phyloP scores from a whole-genome alignment of 192 early-diverging fungal genomes.

The Neocallimastix lanati region DNA sequence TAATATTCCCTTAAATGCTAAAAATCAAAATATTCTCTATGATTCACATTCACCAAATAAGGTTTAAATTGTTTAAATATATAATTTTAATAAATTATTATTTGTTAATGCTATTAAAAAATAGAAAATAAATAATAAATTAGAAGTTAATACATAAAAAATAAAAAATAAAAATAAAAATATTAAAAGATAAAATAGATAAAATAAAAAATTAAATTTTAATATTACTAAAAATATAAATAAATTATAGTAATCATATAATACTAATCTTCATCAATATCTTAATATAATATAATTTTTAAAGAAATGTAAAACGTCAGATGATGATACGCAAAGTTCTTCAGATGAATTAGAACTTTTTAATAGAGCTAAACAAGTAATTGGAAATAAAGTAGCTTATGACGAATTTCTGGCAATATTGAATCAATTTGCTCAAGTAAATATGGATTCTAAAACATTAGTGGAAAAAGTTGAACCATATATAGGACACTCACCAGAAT shows the following conservation, averaged over 20 bases:
- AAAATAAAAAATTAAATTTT: too few species aligned
- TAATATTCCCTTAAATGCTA: neutral
- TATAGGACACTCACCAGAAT: slow-evolving; percentile 56
- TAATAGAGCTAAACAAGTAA: slow-evolving; percentile 69
- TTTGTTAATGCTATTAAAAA: too few species aligned
- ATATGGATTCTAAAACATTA: slow-evolving; percentile 67
- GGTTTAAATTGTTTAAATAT: neutral
- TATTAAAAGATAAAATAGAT: too few species aligned
- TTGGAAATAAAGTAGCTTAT: slow-evolving; percentile 72
- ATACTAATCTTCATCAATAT: too few species aligned
- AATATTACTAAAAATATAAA: too few species aligned
- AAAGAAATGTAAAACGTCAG: slow-evolving; percentile 9
- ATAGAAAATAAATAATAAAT: too few species aligned
- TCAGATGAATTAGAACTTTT: slow-evolving; percentile 84
- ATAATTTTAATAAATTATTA: too few species aligned
- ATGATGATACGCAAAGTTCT: slow-evolving; percentile 5
- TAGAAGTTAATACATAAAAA: too few species aligned
- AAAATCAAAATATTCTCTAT: neutral
- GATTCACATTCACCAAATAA: neutral
- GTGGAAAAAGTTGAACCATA: slow-evolving; percentile 74
- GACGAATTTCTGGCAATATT: slow-evolving; percentile 91
- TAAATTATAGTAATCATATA: too few species aligned
- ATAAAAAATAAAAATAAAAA: too few species aligned
- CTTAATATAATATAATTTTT: too few species aligned
- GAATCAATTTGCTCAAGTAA: slow-evolving; percentile 83